These are phyloP conservation scores for Cladorrhinum sp. DNA, from an alignment of 2,329 filamentous ascomycete genomes.

Conservation along the genomic window DNA sequence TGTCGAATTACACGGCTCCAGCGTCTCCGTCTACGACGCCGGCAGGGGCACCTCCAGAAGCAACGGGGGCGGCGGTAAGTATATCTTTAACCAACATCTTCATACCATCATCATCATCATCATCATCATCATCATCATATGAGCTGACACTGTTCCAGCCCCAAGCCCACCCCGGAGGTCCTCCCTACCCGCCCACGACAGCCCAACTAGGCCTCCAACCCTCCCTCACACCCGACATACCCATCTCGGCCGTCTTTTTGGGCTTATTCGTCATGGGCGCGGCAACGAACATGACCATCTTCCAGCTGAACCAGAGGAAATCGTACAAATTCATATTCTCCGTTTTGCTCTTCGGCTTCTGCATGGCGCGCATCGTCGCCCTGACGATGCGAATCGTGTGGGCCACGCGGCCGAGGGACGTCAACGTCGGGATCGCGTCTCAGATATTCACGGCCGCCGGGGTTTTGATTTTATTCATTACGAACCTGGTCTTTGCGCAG, in stretches of 20 bases:
- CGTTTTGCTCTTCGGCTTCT: constrained; percentile 56
- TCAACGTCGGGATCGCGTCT: constrained; percentile 54
- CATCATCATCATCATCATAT: too few relatives aligned
- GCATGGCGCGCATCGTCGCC: constrained; percentile 51
- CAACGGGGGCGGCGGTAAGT: background rate
- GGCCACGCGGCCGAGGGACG: constrained; percentile 41
- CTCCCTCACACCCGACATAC: constrained; percentile 56
- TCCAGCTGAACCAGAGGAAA: constrained; percentile 48
- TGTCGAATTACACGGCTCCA: constrained; percentile 6
- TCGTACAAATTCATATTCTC: constrained; percentile 60
- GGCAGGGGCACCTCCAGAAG: background rate
- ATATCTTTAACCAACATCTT: background rate
- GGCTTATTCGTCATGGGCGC: constrained; percentile 54
- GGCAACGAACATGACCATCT: constrained; percentile 55
- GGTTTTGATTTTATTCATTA: constrained; percentile 69
- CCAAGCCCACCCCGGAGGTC: constrained; percentile 25
- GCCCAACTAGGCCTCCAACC: constrained; percentile 59
- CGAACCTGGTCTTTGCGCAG: constrained; percentile 76
- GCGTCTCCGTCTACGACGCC: background rate
- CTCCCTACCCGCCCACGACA: constrained; percentile 40
- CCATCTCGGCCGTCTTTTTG: constrained; percentile 62
- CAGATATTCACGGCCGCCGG: constrained; percentile 71
- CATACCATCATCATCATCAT: too few relatives aligned
- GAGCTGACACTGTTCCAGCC: background rate
- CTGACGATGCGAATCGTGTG: constrained; percentile 52